Evolutionary conservation across 2,329 filamentous ascomycete species (phyloP), one percentile per base, ranked within the genome.

Genomic region (Taxawa tesnikishii): DNA sequence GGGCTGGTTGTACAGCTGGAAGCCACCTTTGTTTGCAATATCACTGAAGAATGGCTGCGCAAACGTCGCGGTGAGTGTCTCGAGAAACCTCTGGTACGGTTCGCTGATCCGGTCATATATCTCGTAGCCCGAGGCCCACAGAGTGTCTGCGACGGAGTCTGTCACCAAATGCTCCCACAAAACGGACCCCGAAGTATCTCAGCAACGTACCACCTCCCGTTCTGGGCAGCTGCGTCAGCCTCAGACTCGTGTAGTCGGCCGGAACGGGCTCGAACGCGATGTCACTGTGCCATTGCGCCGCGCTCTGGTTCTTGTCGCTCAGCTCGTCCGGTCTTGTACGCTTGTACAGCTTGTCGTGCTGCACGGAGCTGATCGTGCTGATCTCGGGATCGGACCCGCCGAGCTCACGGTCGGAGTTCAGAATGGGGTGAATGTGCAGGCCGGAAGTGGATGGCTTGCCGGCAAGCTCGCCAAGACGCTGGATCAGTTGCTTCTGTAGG

Each of bases 351-450:
- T 53, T 48, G 42, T 53, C 53, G 12, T 43, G 41, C 2, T 55
- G 53, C 24, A 51, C 47, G 15, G 52, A 55, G 32, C 47, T 53
- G 36, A 59, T 60, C 17, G 56, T 54, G 28, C 49, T 55, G 36
- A 60, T 58, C 28, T 59, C 45, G 27, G 51, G 47, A 36, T 58
- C 57, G 8, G 47, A 45, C 9, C 44, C 51, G 33, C 56, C 55
- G 15, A 55, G 54, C 38, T 58, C 54, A 37, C 48, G 47, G n/a
- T 71, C 53, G 54, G 59, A 45, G 40, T 60, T 58, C 11, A 56
- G 46, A 16, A 77, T 49, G 0, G 73, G 73, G 42, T 77, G 73
- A 27, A 76, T 72, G 45, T 78, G 73, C 7, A 77, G 54, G 15
- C 60, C 61, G 0, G 70, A 74, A 0, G 63, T 65, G 0, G 52